Conservation (phyloP, 345 rosid species). For the Triadica sebifera region DNA sequence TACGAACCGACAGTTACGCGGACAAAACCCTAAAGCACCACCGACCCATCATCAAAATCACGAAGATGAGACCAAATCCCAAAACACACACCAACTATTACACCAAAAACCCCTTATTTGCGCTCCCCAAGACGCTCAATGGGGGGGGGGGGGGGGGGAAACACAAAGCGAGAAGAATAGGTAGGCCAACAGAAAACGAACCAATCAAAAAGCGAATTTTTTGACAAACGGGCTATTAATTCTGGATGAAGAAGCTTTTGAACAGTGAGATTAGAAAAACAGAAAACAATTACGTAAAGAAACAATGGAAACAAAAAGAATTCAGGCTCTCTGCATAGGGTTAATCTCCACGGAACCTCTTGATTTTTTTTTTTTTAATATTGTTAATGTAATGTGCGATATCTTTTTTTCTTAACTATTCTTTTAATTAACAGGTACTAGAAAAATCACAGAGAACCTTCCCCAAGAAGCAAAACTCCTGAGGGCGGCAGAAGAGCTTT, state of each 20-base stretch:
- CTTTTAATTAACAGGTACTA: background rate
- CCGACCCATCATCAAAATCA: slow-evolving; percentile 25
- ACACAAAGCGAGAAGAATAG: background rate
- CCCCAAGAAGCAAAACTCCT: slow-evolving; percentile 40
- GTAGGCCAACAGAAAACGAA: background rate
- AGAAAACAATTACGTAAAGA: slow-evolving; percentile 55
- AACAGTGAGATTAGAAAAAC: slow-evolving; percentile 17
- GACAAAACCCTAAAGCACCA: slow-evolving; percentile 27
- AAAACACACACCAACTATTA: slow-evolving; percentile 16
- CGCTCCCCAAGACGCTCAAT: slow-evolving; percentile 1
- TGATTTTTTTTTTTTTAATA: slow-evolving; percentile 9
- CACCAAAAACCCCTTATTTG: slow-evolving; percentile 10
- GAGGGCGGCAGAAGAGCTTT: slow-evolving; percentile 36
- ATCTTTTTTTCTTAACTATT: background rate
- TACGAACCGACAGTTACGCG: slow-evolving; percentile 13
- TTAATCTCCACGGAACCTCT: slow-evolving; percentile 57
- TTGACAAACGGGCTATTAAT: background rate
- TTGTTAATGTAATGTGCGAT: background rate
- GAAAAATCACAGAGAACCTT: slow-evolving; percentile 39
- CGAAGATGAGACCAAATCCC: slow-evolving; percentile 12
- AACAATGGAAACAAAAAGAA: slow-evolving; percentile 33
- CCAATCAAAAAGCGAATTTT: slow-evolving; percentile 2
- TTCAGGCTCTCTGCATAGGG: slow-evolving; percentile 18
- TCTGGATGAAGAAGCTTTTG: slow-evolving; percentile 7
- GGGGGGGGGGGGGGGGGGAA: background rate